Conservation (phyloP, 2,329 filamentous ascomycete genomes). For the Cladophialophora yegresii region DNA sequence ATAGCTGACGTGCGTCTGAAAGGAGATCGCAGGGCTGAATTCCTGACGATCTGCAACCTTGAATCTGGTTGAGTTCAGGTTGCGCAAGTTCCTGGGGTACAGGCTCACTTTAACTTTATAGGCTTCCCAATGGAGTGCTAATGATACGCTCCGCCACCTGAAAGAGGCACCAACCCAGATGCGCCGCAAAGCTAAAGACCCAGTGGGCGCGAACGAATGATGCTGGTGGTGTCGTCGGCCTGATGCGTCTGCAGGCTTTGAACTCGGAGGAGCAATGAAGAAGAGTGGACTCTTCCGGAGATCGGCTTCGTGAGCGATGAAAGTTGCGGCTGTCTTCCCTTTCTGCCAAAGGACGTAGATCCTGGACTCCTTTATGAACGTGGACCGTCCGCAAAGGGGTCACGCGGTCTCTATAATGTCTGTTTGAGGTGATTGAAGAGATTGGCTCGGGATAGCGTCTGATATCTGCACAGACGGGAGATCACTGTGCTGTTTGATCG, state of each 20-base stretch:
- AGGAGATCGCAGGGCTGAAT: not conserved
- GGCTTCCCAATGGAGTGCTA: slow-evolving; percentile 2
- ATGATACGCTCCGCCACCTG: slow-evolving; percentile 15
- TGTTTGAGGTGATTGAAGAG: not conserved
- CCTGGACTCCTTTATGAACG: not conserved
- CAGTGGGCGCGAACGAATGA: not conserved
- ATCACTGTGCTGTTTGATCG: not conserved
- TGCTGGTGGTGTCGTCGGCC: not conserved
- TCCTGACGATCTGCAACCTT: not conserved
- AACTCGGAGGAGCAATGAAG: not conserved
- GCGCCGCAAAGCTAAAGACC: slow-evolving; percentile 8
- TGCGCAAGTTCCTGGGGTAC: not conserved
- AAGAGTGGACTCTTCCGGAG: not conserved
- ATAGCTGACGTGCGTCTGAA: not conserved
- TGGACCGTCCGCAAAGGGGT: not conserved
- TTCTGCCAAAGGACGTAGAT: not conserved
- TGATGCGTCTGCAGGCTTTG: not conserved
- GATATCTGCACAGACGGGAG: not conserved
- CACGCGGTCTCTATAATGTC: not conserved
- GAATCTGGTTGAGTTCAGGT: slow-evolving; percentile 1
- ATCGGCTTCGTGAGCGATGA: not conserved
- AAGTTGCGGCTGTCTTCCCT: not conserved
- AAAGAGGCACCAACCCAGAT: slow-evolving; percentile 13
- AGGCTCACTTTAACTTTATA: slow-evolving; percentile 10
- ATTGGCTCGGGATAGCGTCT: not conserved